These are phyloP conservation scores for Aspergillus thermomutatus DNA, from an alignment of 2,329 filamentous ascomycete genomes.

Conservation along the genomic window DNA sequence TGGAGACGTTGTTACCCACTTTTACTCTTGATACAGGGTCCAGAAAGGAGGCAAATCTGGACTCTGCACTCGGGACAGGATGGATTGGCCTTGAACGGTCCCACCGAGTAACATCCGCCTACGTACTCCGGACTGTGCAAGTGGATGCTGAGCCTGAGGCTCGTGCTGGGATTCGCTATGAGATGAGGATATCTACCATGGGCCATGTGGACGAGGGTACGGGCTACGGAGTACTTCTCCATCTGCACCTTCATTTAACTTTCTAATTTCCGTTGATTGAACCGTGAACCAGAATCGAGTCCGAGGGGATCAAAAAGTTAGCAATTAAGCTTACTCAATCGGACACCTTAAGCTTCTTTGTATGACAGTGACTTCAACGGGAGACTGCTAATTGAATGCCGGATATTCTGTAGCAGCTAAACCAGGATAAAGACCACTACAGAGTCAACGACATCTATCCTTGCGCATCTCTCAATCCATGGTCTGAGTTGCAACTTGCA, in stretches of 20 bases:
- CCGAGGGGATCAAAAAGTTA: not conserved
- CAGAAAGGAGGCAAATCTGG: not conserved
- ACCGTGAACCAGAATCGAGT: not conserved
- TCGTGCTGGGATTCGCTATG: not conserved
- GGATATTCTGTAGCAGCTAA: too few species aligned
- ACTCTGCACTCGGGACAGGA: not conserved
- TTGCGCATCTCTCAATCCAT: too few species aligned
- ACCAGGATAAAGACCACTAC: too few species aligned
- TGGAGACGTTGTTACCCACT: not conserved
- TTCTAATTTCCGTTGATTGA: not conserved
- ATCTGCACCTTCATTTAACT: not conserved
- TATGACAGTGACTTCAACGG: not conserved
- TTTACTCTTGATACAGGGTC: not conserved
- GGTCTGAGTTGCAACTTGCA: too few species aligned
- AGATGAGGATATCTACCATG: too few species aligned
- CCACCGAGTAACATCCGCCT: not conserved
- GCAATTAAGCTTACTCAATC: not conserved
- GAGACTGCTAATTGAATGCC: not conserved
- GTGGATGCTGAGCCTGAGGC: not conserved
- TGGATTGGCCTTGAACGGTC: not conserved
- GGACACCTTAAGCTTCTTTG: not conserved
- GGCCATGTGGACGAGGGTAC: not conserved
- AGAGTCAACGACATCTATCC: too few species aligned
- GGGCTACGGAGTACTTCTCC: not conserved
- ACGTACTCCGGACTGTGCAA: not conserved